Evolutionary conservation across 1,284 basidiomycete species (phyloP), one percentile per base, ranked within the genome.

Genomic region (Spongiforma sp.): DNA sequence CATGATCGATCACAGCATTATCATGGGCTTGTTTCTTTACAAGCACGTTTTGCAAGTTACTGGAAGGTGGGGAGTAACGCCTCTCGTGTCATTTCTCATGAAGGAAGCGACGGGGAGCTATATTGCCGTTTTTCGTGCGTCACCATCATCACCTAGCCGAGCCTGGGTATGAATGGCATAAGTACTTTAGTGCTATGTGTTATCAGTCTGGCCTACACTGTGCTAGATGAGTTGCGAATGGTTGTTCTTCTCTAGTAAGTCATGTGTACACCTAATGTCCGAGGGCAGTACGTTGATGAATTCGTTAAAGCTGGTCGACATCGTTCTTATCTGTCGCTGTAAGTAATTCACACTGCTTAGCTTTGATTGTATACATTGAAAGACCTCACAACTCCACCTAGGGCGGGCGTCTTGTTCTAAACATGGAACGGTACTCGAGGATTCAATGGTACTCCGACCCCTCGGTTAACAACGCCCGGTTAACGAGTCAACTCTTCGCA

Each of bases 401-500:
- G 71, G 71, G 69, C 3, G 65, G 60, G 56, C 63, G 59, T 36
- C 62, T 69, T 15, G 59, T 71, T 37, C 58, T 73, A 34, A 64
- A 69, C 30, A 70, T 65, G 69, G 63, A 65, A 53, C 50, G 50
- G 19, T 53, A 53, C 28, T 53, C 32, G 50, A 53, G 30, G 32
- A 30, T n/a, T n/a, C n/a, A n/a, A n/a, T n/a, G n/a, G n/a, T n/a
- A n/a, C n/a, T n/a, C 28, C 28, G 9, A 53, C 50, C 50, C 50
- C 28, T n/a, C 21, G 30, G 50, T 30, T 24, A 53, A 53, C 21
- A 30, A 53, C 12, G 32, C 32, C 50, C 28, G 32, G 32, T n/a
- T 53, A n/a, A 53, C 50, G 12, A 53, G 30, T 30, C 9, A 53
- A 30, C 28, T 53, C 11, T 53, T 30, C n/a, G 19, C 32, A 8